Conservation (phyloP, 805 yeast genomes). For the Candida pseudofarinosa region DNA sequence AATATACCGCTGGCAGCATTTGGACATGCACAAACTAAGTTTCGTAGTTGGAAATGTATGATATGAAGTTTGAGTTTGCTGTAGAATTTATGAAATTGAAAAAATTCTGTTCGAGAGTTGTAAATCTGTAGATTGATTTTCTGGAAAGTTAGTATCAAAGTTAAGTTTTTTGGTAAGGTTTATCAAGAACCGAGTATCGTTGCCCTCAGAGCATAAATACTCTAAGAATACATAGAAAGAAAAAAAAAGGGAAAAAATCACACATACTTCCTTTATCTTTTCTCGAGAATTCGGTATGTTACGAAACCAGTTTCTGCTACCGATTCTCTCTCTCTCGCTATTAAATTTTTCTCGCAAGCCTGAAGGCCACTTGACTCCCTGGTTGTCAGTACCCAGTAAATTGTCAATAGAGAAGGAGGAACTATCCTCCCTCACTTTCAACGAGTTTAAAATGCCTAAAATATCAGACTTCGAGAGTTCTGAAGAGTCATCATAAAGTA, state of each 20-base stretch:
- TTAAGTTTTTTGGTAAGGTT: no score
- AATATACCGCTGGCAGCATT: constrained; percentile 32
- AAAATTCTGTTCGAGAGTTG: constrained; percentile 31
- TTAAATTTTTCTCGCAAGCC: constrained; percentile 29
- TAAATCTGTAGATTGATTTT: constrained; percentile 13
- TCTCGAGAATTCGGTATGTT: constrained; percentile 33
- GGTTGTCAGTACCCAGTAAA: constrained; percentile 20
- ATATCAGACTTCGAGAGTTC: constrained; percentile 32
- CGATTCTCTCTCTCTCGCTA: constrained; percentile 31
- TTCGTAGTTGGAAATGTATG: constrained; percentile 56
- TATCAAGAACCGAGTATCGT: no score
- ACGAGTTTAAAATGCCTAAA: constrained; percentile 28
- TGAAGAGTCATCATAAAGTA: constrained; percentile 34
- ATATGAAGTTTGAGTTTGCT: constrained; percentile 44
- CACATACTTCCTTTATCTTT: constrained; percentile 27
- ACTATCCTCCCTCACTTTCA: constrained; percentile 32
- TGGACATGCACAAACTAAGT: constrained; percentile 41
- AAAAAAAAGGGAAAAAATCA: background rate
- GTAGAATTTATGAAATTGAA: constrained; percentile 35
- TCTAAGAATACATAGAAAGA: background rate
- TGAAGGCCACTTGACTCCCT: constrained; percentile 35
- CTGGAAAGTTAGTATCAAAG: constrained; percentile 22
- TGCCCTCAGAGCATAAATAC: background rate
- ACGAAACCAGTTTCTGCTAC: constrained; percentile 34
- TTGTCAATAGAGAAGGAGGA: constrained; percentile 24